Base-by-base conservation (phyloP, 2,329 filamentous ascomycete genomes). In the Xylaria sp. region DNA sequence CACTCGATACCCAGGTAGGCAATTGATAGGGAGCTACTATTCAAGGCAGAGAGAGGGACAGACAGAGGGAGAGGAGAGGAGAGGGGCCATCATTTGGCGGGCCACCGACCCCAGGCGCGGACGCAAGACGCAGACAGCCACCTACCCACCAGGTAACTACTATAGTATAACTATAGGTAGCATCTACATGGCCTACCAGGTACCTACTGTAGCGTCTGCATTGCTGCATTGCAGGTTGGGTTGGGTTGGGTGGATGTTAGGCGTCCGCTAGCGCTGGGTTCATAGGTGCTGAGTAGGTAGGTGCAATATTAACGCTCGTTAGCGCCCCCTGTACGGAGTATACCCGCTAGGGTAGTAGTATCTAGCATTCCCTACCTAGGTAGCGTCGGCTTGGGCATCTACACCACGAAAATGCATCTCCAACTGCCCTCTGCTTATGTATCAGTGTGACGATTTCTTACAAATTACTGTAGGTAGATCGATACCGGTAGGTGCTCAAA, bases 361-460 rank as follows among this genome's bases (percentile, higher is more conserved):
- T n/a, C 29, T 31, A 9, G 47, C 47, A 38, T 38, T 25, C n/a
- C n/a, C 25, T 17, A 17, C 2, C 2, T 44, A 17, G 39, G 39
- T 55, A 55, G 53, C 53, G 11, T 42, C n/a, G 36, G 53, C 29
- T 55, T 55, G 53, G 53, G 53, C 53, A 55, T 55, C 53, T 55
- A 55, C 53, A 29, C 36, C 20, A 39, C 20, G 2, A 50, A 33
- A 17, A 5, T 31, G 27, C 44, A 47, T 47, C 44, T 25, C 44
- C 44, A 47, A n/a, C 47, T 29, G 6, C 4, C 15, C 25, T 10
- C 5, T 25, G 20, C 20, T 9, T 27, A 47, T 27, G 11, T 15
- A 15, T 39, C 36, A 39, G 5, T 15, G 11, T 15, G 11, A 39
- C 1, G 15, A 1, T 15, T 39, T 17, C 36, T 15, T 15, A 13